Evolutionary conservation across 2,329 filamentous ascomycete genomes (phyloP).

Genomic region (Fusarium bulbicola): DNA sequence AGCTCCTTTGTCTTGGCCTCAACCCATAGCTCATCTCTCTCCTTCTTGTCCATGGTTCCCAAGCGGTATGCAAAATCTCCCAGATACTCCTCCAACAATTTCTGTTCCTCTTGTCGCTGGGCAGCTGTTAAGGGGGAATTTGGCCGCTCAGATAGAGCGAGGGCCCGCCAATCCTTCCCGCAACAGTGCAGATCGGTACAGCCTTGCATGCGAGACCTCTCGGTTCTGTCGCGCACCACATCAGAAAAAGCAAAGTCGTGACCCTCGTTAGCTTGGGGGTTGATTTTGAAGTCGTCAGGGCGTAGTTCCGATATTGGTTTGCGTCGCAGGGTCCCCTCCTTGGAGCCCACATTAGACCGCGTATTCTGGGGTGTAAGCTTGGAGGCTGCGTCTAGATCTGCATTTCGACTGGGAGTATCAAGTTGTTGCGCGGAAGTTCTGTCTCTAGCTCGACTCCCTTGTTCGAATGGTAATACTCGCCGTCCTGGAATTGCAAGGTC

Average conservation of each 20-base stretch:
- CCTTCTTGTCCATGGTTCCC: conserved; percentile 64
- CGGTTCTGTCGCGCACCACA: conserved; percentile 74
- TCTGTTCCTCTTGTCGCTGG: conserved; percentile 55
- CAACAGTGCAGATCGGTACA: conserved; percentile 83
- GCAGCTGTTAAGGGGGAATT: conserved; percentile 48
- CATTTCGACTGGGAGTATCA: conserved; percentile 2
- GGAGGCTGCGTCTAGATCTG: conserved; percentile 3
- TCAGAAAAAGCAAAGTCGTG: conserved; percentile 77
- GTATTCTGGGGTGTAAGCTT: conserved; percentile 18
- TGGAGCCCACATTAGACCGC: conserved; percentile 24
- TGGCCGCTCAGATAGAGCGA: conserved; percentile 65
- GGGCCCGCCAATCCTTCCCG: conserved; percentile 73
- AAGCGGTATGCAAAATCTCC: conserved; percentile 68
- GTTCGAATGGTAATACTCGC: conserved; percentile 53
- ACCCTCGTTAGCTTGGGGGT: conserved; percentile 76
- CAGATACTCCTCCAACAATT: conserved; percentile 64
- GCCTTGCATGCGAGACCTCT: conserved; percentile 75
- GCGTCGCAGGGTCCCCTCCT: conserved; percentile 60
- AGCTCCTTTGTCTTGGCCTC: conserved; percentile 78
- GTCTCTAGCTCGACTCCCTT: conserved; percentile 20
- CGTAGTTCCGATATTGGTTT: conserved; percentile 66
- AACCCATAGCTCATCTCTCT: conserved; percentile 73
- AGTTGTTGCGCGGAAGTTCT: conserved; percentile 19
- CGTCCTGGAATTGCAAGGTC: conserved; percentile 50
- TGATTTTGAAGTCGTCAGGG: conserved; percentile 83